Evolutionary conservation across 1,284 basidiomycete species (phyloP), one percentile per base, ranked within the genome.

Genomic region (Megacollybia platyphylla): DNA sequence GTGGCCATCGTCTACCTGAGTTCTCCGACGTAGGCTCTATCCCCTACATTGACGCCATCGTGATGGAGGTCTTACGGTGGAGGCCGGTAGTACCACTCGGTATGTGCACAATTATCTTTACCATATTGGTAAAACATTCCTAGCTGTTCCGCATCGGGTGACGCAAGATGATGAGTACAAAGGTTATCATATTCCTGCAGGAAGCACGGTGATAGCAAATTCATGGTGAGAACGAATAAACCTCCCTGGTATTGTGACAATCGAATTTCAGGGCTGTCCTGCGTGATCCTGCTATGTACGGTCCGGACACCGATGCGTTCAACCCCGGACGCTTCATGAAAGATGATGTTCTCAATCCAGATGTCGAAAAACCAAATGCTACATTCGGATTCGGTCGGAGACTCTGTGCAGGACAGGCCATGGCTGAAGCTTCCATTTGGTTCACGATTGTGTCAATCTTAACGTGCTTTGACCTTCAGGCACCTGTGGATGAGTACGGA

Each of bases 1-100:
- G 49, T 9, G 4, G 2, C 15, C 28, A 41, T 17, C 44, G 48
- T 0, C 44, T 53, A 0, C 52, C 52, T 1, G 45, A 49, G 27
- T 51, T 53, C 13, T 34, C 30, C 8, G 43, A 48, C 26, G 24
- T 40, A 7, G 17, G 32, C 6, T 39, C 28, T 7, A 45, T 48
- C 26, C 46, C 46, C 4, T 48, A 45, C 37, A 32, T 48, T 8
- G 46, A 48, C 26, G 46, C 46, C 7, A 27, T 48, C 8, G n/a
- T 48, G 5, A 43, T 27, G 38, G 46, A 48, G 27, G 44, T 38
- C 1, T 26, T 48, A 13, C 27, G 46, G 24, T 48, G 46, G 46
- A 42, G 40, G 20, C 41, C 39, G 2, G 43, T 48, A 18, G 10
- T 27, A 4, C 46, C 46, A n/a, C 26, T 48, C 2, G 43, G 46